phyloP scores from a whole-genome alignment of 805 yeast species.

The Candida maesae region DNA sequence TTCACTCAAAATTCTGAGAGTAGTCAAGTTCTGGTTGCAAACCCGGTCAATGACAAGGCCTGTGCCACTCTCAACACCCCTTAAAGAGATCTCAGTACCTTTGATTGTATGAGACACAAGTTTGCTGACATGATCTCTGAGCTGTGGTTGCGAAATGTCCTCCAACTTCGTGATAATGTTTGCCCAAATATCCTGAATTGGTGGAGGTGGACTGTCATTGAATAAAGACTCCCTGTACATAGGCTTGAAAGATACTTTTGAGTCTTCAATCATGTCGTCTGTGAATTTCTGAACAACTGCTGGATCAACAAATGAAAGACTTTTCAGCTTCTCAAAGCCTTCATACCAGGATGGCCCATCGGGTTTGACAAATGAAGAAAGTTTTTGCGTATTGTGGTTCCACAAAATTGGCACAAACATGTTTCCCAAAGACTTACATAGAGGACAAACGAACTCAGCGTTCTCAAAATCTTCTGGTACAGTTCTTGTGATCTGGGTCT shows the following conservation, averaged over 20 bases:
- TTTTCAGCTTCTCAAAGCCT: conserved; percentile 12
- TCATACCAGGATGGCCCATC: conserved; percentile 18
- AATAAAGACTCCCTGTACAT: conserved; percentile 8
- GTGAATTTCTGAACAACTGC: conserved; percentile 3
- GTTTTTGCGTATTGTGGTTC: conserved; percentile 39
- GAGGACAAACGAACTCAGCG: conserved; percentile 81
- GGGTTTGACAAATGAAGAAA: conserved; percentile 11
- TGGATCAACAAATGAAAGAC: conserved; percentile 8
- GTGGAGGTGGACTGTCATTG: conserved; percentile 4
- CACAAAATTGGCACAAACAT: conserved; percentile 76
- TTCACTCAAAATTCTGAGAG: conserved; percentile 49
- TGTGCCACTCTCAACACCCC: conserved; percentile 43
- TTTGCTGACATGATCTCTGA: conserved; percentile 25
- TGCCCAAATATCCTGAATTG: conserved; percentile 8
- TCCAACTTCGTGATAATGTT: conserved; percentile 23
- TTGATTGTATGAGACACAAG: conserved; percentile 55
- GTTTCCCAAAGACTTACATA: conserved; percentile 85
- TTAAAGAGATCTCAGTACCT: conserved; percentile 59
- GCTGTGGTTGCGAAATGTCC: conserved; percentile 30
- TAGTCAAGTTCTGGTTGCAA: conserved; percentile 56
- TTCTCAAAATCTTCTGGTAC: conserved; percentile 69
- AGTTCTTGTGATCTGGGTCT: conserved; percentile 75
- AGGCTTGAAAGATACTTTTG: conserved; percentile 6
- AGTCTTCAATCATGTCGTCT: conserved; percentile 13
- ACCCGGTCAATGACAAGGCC: conserved; percentile 52